Conservation (phyloP, 2,329 filamentous ascomycete species). For the Cercospora janseana region DNA sequence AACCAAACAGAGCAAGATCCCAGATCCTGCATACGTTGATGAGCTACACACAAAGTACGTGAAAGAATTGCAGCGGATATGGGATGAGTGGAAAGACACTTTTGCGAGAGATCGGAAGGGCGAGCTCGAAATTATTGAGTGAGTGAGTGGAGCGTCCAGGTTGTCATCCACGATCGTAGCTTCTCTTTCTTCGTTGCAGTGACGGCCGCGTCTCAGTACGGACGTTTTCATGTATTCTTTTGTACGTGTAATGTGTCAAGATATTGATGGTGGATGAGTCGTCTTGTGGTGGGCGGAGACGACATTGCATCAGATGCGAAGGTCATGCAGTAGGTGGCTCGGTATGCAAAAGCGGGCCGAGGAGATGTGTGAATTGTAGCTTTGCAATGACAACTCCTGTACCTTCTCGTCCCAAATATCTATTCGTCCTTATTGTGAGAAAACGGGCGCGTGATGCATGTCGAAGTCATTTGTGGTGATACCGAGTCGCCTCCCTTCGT, state of each 20-base stretch:
- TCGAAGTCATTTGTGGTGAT: too few relatives aligned
- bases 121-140: constrained; percentile 67
- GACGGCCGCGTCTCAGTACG: constrained; percentile 1
- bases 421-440: too few relatives aligned
- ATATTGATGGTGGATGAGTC: too few relatives aligned
- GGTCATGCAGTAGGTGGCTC: not conserved
- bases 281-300: too few relatives aligned
- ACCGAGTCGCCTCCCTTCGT: too few relatives aligned
- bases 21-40: constrained; percentile 74
- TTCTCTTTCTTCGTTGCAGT: too few relatives aligned
- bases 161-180: too few relatives aligned
- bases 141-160: not conserved
- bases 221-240: not conserved
- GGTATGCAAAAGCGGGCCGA: too few relatives aligned
- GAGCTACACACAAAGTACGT: constrained; percentile 77
- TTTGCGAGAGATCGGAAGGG: constrained; percentile 63
- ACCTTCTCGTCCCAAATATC: too few relatives aligned
- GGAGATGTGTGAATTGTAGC: not conserved
- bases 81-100: constrained; percentile 74
- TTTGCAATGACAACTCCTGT: not conserved
- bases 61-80: constrained; percentile 68
- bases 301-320: not conserved
- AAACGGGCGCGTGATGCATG: too few relatives aligned
- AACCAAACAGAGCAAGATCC: constrained; percentile 62
- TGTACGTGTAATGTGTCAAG: not conserved